Evolutionary conservation across 2,329 filamentous ascomycete genomes (phyloP).

Genomic region (Ascochyta rabiei): DNA sequence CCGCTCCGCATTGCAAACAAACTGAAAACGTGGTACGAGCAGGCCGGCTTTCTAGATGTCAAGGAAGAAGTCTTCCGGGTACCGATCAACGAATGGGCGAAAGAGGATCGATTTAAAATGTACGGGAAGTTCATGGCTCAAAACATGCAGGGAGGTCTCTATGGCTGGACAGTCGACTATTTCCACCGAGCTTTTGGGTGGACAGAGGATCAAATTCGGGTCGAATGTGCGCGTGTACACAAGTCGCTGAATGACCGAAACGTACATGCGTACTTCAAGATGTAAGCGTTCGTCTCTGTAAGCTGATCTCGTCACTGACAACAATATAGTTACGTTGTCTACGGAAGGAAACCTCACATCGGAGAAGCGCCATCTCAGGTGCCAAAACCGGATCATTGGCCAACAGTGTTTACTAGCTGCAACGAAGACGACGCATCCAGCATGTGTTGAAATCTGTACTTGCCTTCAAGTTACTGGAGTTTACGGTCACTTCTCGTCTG

Average conservation of each 20-base stretch:
- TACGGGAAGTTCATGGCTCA: slow-evolving; percentile 58
- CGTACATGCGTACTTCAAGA: slow-evolving; percentile 52
- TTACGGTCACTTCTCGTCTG: not conserved
- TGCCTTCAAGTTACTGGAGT: not conserved
- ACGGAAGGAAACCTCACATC: slow-evolving; percentile 32
- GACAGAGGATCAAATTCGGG: slow-evolving; percentile 53
- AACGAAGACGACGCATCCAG: slow-evolving; percentile 10
- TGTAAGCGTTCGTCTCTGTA: slow-evolving; percentile 36
- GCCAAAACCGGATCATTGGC: slow-evolving; percentile 30
- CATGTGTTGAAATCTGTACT: not conserved
- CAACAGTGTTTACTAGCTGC: slow-evolving; percentile 15
- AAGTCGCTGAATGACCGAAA: slow-evolving; percentile 48
- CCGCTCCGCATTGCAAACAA: slow-evolving; percentile 61
- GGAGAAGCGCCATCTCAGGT: slow-evolving; percentile 24
- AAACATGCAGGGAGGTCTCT: slow-evolving; percentile 54
- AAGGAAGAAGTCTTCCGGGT: slow-evolving; percentile 60
- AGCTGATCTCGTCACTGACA: not conserved
- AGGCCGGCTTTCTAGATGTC: slow-evolving; percentile 64
- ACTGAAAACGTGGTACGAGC: slow-evolving; percentile 60
- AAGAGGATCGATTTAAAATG: slow-evolving; percentile 54
- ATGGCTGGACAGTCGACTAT: slow-evolving; percentile 52
- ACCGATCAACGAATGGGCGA: slow-evolving; percentile 59
- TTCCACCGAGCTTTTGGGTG: slow-evolving; percentile 53
- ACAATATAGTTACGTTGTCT: slow-evolving; percentile 35
- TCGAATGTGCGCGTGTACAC: slow-evolving; percentile 52